Evolutionary conservation across 495 filamentous ascomycete species (phyloP), one percentile per base, ranked within the genome.

Genomic region (Penicillium malachiteum): DNA sequence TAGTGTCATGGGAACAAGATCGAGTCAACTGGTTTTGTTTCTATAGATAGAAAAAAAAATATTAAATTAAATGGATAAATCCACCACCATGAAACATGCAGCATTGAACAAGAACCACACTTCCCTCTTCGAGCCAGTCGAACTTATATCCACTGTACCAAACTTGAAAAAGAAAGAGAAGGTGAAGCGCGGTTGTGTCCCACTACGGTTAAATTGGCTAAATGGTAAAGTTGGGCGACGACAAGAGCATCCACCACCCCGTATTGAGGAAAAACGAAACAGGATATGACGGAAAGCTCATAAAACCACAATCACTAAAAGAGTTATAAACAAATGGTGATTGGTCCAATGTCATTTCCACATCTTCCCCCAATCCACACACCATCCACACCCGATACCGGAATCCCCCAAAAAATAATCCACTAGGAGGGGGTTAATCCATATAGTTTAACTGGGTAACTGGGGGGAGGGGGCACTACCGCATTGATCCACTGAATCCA

Each of bases 371-470:
- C n/a, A 34, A 37, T 21, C 47, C 44, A 48, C 31, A 50, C 43
- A 60, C 43, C 26, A 49, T 21, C 47, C 44, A 52, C 31, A 50
- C 48, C 63, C 63, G 60, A 66, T 66, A 66, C 57, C 63, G 60
- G 60, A 56, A 46, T n/a, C 48, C 46, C 31, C 31, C 45, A 30
- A 30, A 35, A 37, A 9, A 31, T 21, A 13, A 26, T 38, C 55
- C 16, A 26, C 17, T 17, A 30, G 34, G 32, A 10, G 51, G 54
- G n/a, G 50, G 57, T 46, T 55, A 58, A 38, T 55, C 44, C 51
- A 38, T 18, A 30, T 47, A 33, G 39, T 47, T 44, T 53, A 26
- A 57, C 5, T 47, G 45, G 50, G 45, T 21, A 16, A 37, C 34
- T 9, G 44, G 44, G 44, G 40, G 17, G 17, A 14, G 13, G 40